Conservation (phyloP, 1,284 basidiomycete genomes). For the Xanthoconium separans region DNA sequence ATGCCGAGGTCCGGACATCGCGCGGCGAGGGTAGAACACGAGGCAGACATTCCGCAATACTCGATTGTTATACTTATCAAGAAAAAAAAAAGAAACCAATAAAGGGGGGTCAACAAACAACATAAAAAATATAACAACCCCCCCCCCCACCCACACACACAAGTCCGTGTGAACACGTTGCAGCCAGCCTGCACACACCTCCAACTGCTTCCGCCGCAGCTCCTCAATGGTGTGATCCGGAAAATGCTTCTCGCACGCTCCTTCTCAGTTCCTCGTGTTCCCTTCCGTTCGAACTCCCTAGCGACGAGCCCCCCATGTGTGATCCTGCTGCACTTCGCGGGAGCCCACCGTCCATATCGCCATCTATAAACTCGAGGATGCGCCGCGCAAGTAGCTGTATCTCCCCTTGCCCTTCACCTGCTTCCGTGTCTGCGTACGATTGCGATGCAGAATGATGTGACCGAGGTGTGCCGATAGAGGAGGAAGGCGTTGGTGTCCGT, state of each 20-base stretch:
- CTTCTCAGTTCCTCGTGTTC: conserved; percentile 76
- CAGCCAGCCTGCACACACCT: neutral
- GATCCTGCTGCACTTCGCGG: conserved; percentile 62
- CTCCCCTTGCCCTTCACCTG: conserved; percentile 80
- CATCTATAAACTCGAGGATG: conserved; percentile 84
- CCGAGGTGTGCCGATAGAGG: conserved; percentile 70
- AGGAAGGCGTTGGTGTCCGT: conserved; percentile 68
- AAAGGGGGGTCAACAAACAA: conserved; percentile 3
- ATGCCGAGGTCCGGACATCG: conserved; percentile 7
- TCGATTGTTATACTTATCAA: conserved; percentile 1
- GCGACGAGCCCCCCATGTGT: conserved; percentile 63
- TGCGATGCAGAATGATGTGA: conserved; percentile 69
- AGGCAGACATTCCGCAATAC: conserved; percentile 13
- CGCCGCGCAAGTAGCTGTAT: conserved; percentile 83
- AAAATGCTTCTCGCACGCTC: conserved; percentile 78
- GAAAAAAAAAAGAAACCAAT: conserved; percentile 6
- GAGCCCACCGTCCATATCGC: conserved; percentile 56
- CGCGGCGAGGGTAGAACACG: conserved; percentile 23
- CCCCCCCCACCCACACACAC: too few species aligned
- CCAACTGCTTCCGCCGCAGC: neutral
- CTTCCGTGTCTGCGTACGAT: conserved; percentile 80
- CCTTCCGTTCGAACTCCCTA: conserved; percentile 52
- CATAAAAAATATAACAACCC: conserved; percentile 7
- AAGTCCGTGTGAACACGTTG: neutral
- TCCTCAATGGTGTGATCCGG: conserved; percentile 47